Evolutionary conservation across 78 protist genomes (phyloP).

Genomic region (Capsaspora owczarzaki): DNA sequence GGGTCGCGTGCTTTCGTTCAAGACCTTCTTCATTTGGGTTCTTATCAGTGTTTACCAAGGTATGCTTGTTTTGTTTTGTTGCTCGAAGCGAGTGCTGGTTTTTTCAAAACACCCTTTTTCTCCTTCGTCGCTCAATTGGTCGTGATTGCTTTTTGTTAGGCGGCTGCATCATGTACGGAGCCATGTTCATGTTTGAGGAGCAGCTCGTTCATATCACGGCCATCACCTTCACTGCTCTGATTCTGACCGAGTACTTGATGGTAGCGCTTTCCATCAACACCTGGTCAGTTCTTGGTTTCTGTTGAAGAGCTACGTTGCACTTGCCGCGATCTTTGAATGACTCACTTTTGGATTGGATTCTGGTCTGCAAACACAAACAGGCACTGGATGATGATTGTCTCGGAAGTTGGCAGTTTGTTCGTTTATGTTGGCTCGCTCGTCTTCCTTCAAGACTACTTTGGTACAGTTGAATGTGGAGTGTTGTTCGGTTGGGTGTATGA

Average conservation of each 20-base stretch:
- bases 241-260: slow-evolving; percentile 87
- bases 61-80: background rate
- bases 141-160: slow-evolving; percentile 28
- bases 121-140: background rate
- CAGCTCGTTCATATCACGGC: slow-evolving; percentile 72
- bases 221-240: slow-evolving; percentile 90
- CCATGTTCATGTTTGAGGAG: slow-evolving; percentile 70
- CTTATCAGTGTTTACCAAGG: slow-evolving; percentile 77
- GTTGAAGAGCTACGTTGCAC: background rate
- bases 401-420: slow-evolving; percentile 39
- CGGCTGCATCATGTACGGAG: slow-evolving; percentile 78
- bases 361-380: background rate
- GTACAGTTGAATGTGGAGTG: background rate
- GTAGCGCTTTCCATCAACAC: slow-evolving; percentile 73
- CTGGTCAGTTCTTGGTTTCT: slow-evolving; percentile 24
- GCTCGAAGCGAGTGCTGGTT: background rate
- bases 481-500: background rate
- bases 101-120: background rate
- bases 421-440: slow-evolving; percentile 52
- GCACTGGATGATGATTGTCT: slow-evolving; percentile 44
- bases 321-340: background rate
- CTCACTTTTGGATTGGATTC: background rate
- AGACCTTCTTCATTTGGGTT: slow-evolving; percentile 82
- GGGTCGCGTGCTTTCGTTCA: slow-evolving; percentile 70
- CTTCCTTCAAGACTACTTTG: slow-evolving; percentile 56